Evolutionary conservation across 495 filamentous ascomycete genomes (phyloP).

Genomic region (Aspergillus baeticus): DNA sequence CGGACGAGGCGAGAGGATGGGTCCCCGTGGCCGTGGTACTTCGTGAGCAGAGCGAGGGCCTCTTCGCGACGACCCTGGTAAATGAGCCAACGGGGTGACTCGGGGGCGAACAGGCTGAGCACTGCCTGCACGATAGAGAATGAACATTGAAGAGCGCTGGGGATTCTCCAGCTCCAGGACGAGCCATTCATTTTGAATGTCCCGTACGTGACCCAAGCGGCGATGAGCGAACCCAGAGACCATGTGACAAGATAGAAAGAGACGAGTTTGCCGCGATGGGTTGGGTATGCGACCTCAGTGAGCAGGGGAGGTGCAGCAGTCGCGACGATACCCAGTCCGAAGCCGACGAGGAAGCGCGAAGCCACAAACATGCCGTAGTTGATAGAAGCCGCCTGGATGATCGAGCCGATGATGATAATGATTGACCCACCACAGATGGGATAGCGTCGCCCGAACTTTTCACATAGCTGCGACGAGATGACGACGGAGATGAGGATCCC

Average conservation of each 20-base stretch:
- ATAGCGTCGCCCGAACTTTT: constrained; percentile 47
- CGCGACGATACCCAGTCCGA: constrained; percentile 43
- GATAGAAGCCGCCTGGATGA: constrained; percentile 50
- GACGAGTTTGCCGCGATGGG: constrained; percentile 57
- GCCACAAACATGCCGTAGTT: constrained; percentile 43
- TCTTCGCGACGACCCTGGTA: constrained; percentile 10
- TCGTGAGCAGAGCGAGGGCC: background rate
- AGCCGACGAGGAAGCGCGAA: constrained; percentile 38
- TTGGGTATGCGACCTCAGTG: constrained; percentile 49
- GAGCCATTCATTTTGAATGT: constrained; percentile 18
- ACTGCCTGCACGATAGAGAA: constrained; percentile 45
- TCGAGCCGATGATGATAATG: constrained; percentile 51
- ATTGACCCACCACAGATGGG: constrained; percentile 44
- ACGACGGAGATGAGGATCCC: constrained; percentile 6
- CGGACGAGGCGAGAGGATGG: background rate
- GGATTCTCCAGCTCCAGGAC: constrained; percentile 45
- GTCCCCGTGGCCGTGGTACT: constrained; percentile 9
- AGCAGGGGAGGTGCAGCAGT: constrained; percentile 45
- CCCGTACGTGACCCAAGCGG: constrained; percentile 7
- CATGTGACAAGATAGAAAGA: constrained; percentile 50
- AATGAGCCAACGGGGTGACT: constrained; percentile 42
- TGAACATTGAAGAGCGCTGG: constrained; percentile 48
- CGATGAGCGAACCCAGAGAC: constrained; percentile 1
- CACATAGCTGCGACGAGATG: constrained; percentile 25
- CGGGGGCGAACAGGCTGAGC: constrained; percentile 45